Conservation (phyloP, 345 rosid species). For the Dipteronia dyeriana region DNA sequence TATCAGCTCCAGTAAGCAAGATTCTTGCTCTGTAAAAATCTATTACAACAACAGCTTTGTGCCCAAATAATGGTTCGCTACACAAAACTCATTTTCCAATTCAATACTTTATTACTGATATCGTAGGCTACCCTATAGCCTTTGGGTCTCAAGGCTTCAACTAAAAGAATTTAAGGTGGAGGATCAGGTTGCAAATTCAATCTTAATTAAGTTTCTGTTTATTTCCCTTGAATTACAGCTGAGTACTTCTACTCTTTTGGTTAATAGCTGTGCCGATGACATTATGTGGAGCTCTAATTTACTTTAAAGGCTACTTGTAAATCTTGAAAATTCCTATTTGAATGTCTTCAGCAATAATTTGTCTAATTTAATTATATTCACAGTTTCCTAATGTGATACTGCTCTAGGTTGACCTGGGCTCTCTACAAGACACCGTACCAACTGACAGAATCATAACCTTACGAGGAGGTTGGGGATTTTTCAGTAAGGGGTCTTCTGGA, state of each 20-base stretch:
- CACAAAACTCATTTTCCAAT: neutral
- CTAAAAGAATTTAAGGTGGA: neutral
- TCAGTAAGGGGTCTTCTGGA: conserved; percentile 74
- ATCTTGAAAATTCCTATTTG: neutral
- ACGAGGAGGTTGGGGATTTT: conserved; percentile 79
- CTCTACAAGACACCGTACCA: conserved; percentile 93
- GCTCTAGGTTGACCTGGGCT: conserved; percentile 74
- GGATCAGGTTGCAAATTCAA: neutral
- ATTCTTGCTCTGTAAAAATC: neutral
- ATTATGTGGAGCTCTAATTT: neutral
- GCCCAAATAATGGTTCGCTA: neutral
- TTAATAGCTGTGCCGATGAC: neutral
- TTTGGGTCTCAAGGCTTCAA: neutral
- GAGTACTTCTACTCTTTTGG: neutral
- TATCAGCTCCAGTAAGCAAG: neutral
- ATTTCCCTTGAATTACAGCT: no score
- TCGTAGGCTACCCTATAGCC: neutral
- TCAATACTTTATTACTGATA: neutral
- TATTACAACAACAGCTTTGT: neutral
- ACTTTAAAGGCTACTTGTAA: conserved; percentile 5
- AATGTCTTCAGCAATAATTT: neutral
- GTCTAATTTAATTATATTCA: conserved; percentile 4
- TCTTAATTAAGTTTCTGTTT: neutral
- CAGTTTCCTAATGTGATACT: conserved; percentile 26
- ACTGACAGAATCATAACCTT: conserved; percentile 72